These are phyloP conservation scores for Fusarium nanum DNA, from an alignment of 2,329 filamentous ascomycete genomes.

Conservation along the genomic window DNA sequence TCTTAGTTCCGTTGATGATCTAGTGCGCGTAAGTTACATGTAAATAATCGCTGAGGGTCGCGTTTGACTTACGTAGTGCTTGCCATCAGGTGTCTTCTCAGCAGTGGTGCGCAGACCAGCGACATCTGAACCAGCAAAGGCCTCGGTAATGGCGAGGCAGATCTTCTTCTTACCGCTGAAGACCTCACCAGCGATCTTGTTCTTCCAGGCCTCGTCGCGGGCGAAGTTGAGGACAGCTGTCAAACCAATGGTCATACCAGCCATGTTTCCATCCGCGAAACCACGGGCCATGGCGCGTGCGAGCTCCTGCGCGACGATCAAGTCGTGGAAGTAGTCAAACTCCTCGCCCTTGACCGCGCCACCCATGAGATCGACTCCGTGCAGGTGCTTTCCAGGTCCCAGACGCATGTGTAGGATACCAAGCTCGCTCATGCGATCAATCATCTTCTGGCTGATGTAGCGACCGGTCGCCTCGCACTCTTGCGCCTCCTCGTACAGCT, in stretches of 20 bases:
- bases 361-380: conserved; percentile 74
- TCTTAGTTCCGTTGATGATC: conserved; percentile 79
- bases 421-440: conserved; percentile 80
- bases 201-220: conserved; percentile 73
- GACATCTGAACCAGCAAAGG: conserved; percentile 84
- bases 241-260: conserved; percentile 85
- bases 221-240: conserved; percentile 85
- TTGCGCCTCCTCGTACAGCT: conserved; percentile 79
- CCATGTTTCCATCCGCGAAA: conserved; percentile 89
- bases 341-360: conserved; percentile 80
- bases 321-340: conserved; percentile 89
- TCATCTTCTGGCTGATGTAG: conserved; percentile 76
- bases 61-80: conserved; percentile 69
- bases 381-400: conserved; percentile 83
- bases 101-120: conserved; percentile 83
- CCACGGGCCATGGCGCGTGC: conserved; percentile 77
- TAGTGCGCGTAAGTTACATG: conserved; percentile 28
- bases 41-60: neutral
- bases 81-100: conserved; percentile 78
- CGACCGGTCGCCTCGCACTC: conserved; percentile 80
- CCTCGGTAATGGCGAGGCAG: conserved; percentile 87
- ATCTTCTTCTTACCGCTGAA: conserved; percentile 88
- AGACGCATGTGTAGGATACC: conserved; percentile 85
- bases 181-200: conserved; percentile 76
- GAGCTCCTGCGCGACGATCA: conserved; percentile 80